Conservation (phyloP, 2,329 filamentous ascomycete species). For the Aspergillus fumigatus region DNA sequence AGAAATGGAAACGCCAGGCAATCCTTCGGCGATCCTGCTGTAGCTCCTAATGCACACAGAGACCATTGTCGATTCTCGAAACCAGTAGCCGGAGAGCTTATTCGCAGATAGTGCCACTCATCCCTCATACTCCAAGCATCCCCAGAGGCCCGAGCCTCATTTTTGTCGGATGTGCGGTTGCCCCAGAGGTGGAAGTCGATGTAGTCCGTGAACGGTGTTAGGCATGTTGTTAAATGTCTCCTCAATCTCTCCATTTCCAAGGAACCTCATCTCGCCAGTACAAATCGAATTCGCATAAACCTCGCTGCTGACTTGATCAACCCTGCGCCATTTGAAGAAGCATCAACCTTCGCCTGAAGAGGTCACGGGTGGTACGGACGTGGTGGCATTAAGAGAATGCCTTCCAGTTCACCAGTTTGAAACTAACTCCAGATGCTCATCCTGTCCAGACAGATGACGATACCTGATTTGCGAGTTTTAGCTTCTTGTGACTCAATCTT, state of each 20-base stretch:
- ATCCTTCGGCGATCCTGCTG: not conserved
- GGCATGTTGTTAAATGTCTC: slow-evolving; percentile 1
- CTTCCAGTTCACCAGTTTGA: slow-evolving; percentile 3
- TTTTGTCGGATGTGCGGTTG: not conserved
- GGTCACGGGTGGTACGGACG: slow-evolving; percentile 2
- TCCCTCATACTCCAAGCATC: slow-evolving; percentile 3
- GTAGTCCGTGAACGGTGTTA: not conserved
- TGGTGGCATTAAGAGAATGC: slow-evolving; percentile 4
- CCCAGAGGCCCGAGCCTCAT: not conserved
- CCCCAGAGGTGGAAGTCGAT: slow-evolving; percentile 5
- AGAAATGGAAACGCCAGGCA: not conserved
- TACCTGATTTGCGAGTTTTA: slow-evolving; percentile 3
- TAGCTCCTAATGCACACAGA: not conserved
- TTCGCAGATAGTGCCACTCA: not conserved
- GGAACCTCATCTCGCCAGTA: slow-evolving; percentile 4
- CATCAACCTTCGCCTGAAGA: slow-evolving; percentile 1
- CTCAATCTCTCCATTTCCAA: slow-evolving; percentile 3
- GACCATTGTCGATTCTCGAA: not conserved
- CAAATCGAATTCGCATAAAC: not conserved
- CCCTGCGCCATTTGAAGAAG: slow-evolving; percentile 1
- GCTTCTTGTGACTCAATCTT: slow-evolving; percentile 3
- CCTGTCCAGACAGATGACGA: slow-evolving; percentile 2
- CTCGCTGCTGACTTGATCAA: not conserved
- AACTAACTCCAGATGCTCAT: slow-evolving; percentile 2
- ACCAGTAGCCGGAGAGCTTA: not conserved